Evolutionary conservation across 129 eudicot genomes (phyloP).

Genomic region (Logfia minima): DNA sequence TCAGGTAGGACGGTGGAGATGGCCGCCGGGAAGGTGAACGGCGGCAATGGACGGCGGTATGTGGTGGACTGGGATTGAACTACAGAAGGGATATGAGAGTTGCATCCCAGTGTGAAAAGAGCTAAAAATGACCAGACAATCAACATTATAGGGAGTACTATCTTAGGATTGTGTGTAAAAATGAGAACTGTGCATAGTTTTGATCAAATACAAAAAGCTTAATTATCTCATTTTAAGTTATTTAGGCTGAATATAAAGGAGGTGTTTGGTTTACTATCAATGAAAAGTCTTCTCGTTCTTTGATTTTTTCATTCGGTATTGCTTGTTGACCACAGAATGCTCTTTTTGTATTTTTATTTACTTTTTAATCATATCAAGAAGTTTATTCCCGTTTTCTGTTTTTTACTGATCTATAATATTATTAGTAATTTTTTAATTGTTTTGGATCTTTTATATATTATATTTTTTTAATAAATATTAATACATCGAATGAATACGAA

Average conservation of each 20-base stretch:
- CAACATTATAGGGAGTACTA: neutral
- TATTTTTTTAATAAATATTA: no score
- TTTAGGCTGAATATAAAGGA: neutral
- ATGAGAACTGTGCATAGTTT: neutral
- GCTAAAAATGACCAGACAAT: neutral
- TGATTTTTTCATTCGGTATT: neutral
- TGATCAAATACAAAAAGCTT: no score
- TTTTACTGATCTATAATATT: no score
- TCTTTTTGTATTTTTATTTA: no score
- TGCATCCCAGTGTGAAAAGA: conserved; percentile 3
- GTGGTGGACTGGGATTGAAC: conserved; percentile 28
- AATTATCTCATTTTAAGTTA: neutral
- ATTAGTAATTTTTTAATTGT: no score
- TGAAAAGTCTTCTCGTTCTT: neutral
- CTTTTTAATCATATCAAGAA: neutral
- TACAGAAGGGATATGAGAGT: neutral
- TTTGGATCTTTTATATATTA: neutral
- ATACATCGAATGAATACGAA: no score
- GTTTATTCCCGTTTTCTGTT: neutral
- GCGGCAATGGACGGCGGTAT: conserved; percentile 26
- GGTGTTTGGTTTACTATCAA: neutral
- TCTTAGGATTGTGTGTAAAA: neutral
- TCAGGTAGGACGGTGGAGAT: conserved; percentile 71
- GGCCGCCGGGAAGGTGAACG: conserved; percentile 53
- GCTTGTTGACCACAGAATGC: neutral